Evolutionary conservation across 148 eudicot genomes (phyloP), one percentile per base, ranked within the genome.

Genomic region (Rhododendron ferrugineum): DNA sequence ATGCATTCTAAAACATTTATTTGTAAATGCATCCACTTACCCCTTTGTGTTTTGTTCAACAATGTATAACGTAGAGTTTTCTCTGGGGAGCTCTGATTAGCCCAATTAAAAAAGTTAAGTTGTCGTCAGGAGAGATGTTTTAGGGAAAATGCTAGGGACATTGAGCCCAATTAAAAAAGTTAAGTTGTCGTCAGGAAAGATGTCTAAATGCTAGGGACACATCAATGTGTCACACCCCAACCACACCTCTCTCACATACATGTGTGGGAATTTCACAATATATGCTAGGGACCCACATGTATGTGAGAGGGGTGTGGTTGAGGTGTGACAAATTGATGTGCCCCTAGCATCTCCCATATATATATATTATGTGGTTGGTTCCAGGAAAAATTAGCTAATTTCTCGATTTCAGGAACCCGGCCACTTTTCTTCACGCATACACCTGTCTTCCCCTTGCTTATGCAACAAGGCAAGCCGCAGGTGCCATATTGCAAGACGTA

Each of bases 371-470:
- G 44, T 30, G 11, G 11, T 11, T 50, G 37, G 73, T 78, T 23
- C 50, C 44, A n/a, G 46, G 34, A 26, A 66, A 79, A 23, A 40
- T 62, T 40, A 30, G 26, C 56, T 34, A 26, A 79, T 81, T 80
- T 83, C 66, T 85, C 26, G 80, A 44, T 89, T 75, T 84, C 68
- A 97, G 99, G 98, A 97, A 97, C 87, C 98, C 98, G 16, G 99
- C 98, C 76, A 91, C 98, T 90, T 97, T 95, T 90, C 98, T 97
- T 56, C 99, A 97, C 92, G 98, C 99, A 77, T 97, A 95, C 88
- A 92, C 99, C 64, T 97, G 98, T 84, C 98, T 97, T 87, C 98
- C 99, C 78, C 98, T 97, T 90, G 93, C 98, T 86, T 92, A 93
- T 93, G 93, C 94, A 36, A 93, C 96, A 82, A 93, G 99, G 82